These are phyloP conservation scores for Ampelomyces quisqualis DNA, from an alignment of 2,329 filamentous ascomycete species.

Conservation along the genomic window DNA sequence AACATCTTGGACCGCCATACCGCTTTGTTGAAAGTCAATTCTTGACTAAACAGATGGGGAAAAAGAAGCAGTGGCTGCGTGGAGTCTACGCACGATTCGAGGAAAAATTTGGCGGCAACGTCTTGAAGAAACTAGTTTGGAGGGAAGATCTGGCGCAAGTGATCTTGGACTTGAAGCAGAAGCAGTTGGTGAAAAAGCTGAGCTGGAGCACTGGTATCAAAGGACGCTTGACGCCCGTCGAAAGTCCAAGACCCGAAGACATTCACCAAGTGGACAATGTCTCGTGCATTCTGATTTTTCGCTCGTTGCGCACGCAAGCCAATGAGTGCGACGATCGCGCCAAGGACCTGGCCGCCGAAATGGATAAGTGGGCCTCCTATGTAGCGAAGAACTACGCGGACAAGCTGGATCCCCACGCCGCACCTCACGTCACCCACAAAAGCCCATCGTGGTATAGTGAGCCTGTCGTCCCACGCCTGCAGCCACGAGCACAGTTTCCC, in stretches of 20 bases:
- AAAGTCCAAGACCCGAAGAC: constrained; percentile 21
- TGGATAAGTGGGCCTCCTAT: constrained; percentile 27
- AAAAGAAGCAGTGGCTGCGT: constrained; percentile 25
- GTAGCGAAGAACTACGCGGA: constrained; percentile 15
- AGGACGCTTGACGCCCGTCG: constrained; percentile 25
- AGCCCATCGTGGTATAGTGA: constrained; percentile 31
- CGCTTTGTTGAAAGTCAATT: constrained; percentile 22
- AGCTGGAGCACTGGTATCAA: constrained; percentile 33
- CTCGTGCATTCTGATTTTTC: constrained; percentile 31
- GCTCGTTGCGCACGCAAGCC: constrained; percentile 27
- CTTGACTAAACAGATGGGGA: constrained; percentile 19
- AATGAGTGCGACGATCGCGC: constrained; percentile 22
- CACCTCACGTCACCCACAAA: constrained; percentile 22
- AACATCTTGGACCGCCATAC: constrained; percentile 27
- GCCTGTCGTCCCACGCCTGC: constrained; percentile 29
- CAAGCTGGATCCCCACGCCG: constrained; percentile 29
- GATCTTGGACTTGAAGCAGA: constrained; percentile 43
- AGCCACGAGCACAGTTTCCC: constrained; percentile 30
- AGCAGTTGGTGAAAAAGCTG: constrained; percentile 41
- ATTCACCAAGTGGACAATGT: constrained; percentile 32
- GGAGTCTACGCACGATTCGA: constrained; percentile 26
- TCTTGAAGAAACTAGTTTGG: constrained; percentile 46
- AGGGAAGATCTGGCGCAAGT: constrained; percentile 51
- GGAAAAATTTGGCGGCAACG: constrained; percentile 39
- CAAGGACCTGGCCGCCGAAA: constrained; percentile 15